phyloP scores from a whole-genome alignment of 257 asterid genomes.

The Echites panduratus region DNA sequence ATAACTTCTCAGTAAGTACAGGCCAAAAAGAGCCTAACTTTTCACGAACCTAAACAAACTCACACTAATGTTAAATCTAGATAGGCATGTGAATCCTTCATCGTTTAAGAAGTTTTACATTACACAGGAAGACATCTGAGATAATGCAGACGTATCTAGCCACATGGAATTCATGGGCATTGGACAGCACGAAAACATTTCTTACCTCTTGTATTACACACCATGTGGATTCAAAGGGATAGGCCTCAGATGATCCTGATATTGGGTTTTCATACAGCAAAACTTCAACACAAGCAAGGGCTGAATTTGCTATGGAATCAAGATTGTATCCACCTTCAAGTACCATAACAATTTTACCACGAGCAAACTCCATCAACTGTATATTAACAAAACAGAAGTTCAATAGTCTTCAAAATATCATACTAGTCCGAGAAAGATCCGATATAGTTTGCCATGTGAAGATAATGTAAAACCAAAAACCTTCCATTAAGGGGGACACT shows the following conservation, averaged over 20 bases:
- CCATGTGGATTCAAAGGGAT: slow-evolving; percentile 90
- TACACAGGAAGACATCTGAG: background rate
- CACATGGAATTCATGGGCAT: background rate
- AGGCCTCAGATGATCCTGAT: slow-evolving; percentile 39
- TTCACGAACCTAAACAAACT: slow-evolving; percentile 50
- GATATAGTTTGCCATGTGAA: background rate
- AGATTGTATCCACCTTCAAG: slow-evolving; percentile 97
- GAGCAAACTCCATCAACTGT: slow-evolving; percentile 79
- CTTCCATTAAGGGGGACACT: background rate
- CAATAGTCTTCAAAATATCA: slow-evolving; percentile 6
- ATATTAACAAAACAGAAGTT: slow-evolving; percentile 16
- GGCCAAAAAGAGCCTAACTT: slow-evolving; percentile 69
- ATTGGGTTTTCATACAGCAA: slow-evolving; percentile 56
- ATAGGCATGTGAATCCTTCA: background rate
- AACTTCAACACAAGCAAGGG: slow-evolving; percentile 69
- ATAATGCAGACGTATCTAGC: background rate
- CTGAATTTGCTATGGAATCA: slow-evolving; percentile 70
- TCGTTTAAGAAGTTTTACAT: background rate
- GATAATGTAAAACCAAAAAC: background rate
- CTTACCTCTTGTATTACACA: slow-evolving; percentile 67
- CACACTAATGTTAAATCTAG: slow-evolving; percentile 2
- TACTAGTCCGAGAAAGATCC: background rate
- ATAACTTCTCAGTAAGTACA: slow-evolving; percentile 41
- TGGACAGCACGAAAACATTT: background rate
- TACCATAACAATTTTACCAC: slow-evolving; percentile 90